A percentile compares a stretch with the other conserved stretches of the same genome.
Evolutionary conservation across 768 basidiomycete genomes (phyloP).

Genomic region (Clavaria fumosa): DNA sequence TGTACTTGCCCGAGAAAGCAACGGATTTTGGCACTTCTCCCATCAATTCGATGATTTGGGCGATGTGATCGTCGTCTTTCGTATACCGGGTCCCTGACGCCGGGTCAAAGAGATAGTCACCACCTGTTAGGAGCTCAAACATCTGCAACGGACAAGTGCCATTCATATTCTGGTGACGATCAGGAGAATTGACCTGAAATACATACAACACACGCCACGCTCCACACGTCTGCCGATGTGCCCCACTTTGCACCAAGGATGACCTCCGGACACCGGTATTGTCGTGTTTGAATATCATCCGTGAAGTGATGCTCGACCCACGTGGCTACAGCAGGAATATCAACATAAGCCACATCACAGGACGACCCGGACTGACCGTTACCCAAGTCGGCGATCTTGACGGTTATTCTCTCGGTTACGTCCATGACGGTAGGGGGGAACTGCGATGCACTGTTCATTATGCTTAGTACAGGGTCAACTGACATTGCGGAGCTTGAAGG

Average conservation of each 20-base stretch:
- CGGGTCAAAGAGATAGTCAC: conserved; percentile 97
- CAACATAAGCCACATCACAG: not conserved
- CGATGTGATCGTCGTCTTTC: conserved; percentile 95
- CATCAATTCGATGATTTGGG: conserved; percentile 92
- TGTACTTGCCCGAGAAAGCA: conserved; percentile 86
- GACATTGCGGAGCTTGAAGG: conserved; percentile 16
- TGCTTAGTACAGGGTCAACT: conserved; percentile 16
- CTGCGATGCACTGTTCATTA: conserved; percentile 18
- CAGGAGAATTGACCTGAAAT: not conserved
- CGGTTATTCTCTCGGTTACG: conserved; percentile 62
- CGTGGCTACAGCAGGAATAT: conserved; percentile 33
- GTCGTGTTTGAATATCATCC: conserved; percentile 95
- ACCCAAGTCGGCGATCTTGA: conserved; percentile 97
- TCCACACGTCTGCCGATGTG: conserved; percentile 92
- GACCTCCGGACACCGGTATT: conserved; percentile 95
- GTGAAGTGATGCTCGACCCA: conserved; percentile 96
- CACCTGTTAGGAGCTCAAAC: conserved; percentile 91
- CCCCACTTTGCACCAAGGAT: conserved; percentile 96
- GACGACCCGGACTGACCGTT: conserved; percentile 43
- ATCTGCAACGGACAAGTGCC: conserved; percentile 32
- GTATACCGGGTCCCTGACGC: conserved; percentile 88
- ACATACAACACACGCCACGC: conserved; percentile 83
- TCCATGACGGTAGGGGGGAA: conserved; percentile 15
- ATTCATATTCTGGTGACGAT: not conserved
- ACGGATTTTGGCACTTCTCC: conserved; percentile 77